These are phyloP conservation scores for Quercus phellos DNA, from an alignment of 331 rosid species.

Conservation along the genomic window DNA sequence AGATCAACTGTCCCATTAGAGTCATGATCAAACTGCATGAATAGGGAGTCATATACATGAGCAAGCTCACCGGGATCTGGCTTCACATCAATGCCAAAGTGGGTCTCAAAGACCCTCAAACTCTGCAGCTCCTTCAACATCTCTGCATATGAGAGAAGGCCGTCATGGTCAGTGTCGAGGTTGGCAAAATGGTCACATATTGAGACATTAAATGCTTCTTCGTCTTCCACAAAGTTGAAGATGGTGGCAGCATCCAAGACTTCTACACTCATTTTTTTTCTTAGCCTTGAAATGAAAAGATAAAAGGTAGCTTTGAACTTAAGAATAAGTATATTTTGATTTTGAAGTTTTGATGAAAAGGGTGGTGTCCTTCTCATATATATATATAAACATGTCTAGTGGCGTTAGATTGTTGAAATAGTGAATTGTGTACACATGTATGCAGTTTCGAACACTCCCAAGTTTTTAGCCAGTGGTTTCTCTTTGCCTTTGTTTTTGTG, in stretches of 20 bases:
- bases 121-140: constrained; percentile 66
- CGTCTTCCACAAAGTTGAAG: constrained; percentile 57
- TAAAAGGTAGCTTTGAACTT: not conserved
- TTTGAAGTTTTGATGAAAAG: not conserved
- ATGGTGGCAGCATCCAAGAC: constrained; percentile 65
- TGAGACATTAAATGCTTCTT: constrained; percentile 44
- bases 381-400: not conserved
- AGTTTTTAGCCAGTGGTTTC: not conserved
- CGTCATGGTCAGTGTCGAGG: constrained; percentile 59
- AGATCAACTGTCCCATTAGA: constrained; percentile 54
- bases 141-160: constrained; percentile 49
- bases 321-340: not conserved
- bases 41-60: constrained; percentile 48
- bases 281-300: not conserved
- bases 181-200: constrained; percentile 32
- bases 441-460: not conserved
- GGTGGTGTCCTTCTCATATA: not conserved
- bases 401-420: not conserved
- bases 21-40: constrained; percentile 54
- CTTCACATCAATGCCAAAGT: constrained; percentile 31
- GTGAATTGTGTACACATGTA: too few relatives aligned
- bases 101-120: constrained; percentile 56
- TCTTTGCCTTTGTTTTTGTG: not conserved
- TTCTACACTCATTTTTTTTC: constrained; percentile 64
- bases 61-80: constrained; percentile 42